Evolutionary conservation across 1,284 basidiomycete genomes (phyloP), one percentile per base, ranked within the genome.

Genomic region (Xerocomus minutiporus): DNA sequence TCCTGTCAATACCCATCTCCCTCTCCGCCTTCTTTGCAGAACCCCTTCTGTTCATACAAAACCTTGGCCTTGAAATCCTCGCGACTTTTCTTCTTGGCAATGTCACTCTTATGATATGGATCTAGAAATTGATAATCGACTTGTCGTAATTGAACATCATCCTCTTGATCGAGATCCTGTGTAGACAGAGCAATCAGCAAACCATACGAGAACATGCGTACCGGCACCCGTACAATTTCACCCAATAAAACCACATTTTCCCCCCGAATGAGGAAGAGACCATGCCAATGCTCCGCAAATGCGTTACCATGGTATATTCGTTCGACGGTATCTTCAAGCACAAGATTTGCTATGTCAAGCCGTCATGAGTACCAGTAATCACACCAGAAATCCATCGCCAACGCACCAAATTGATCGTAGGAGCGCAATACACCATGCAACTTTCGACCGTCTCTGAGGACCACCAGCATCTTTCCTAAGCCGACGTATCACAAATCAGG

Each of bases 211-310:
- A 43, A 45, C 12, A 56, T 50, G 55, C 41, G 35, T 44, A 47
- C 48, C 46, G 42, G 42, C 52, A 52, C 32, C 82, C 93, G 68
- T 67, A 97, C 96, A 54, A 99, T 89, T 80, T 99, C 97, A 48
- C 97, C 97, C 50, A 99, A 75, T 47, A 98, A 75, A 11, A 99
- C 97, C 23, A 99, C 97, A 68, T 99, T 99, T 78, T 99, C 97
- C 46, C 97, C 97, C 60, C 97, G 84, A 59, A 99, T 93, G 59
- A 99, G 80, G 70, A 93, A 94, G 23, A 99, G 79, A 5, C 96
- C 95, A 57, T 87, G 81, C 75, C 85, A 88, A 58, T 82, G 84
- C 66, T 97, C 92, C 23, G 90, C 91, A 65, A 86, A 95, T 40
- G 82, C 78, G 60, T 84, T 81, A 52, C 79, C 83, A 60, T 90